Percentiles rank a stretch among this genome's conserved stretches.
Evolutionary conservation across 83 land plant species (phyloP).

Genomic region (Picea abies): DNA sequence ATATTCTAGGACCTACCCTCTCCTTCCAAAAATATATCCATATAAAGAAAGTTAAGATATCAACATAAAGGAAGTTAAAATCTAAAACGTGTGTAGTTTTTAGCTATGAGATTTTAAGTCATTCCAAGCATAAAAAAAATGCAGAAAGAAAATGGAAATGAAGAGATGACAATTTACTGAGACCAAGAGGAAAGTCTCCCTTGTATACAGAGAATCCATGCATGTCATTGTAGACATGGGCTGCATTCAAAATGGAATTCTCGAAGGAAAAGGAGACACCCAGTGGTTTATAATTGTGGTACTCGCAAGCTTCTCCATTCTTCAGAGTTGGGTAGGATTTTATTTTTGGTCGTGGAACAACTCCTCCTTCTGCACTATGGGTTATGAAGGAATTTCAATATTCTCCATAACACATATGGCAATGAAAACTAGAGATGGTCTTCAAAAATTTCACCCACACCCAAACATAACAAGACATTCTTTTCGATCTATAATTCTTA

Average conservation of each 20-base stretch:
- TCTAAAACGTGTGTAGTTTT: no score
- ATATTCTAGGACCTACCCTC: no score
- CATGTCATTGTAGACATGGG: conserved; percentile 26
- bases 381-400: background rate
- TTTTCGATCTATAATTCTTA: no score
- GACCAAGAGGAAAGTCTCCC: conserved; percentile 23
- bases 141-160: background rate
- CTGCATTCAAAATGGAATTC: conserved; percentile 16
- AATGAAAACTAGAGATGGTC: no score
- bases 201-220: conserved; percentile 20
- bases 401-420: background rate
- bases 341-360: background rate
- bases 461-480: no score
- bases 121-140: background rate
- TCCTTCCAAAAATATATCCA: no score
- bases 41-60: no score
- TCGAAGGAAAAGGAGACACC: conserved; percentile 32
- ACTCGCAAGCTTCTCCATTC: conserved; percentile 23
- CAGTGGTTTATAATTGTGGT: conserved; percentile 29
- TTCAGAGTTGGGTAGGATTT: conserved; percentile 19
- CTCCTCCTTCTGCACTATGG: background rate
- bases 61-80: no score
- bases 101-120: background rate
- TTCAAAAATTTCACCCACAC: no score
- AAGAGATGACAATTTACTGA: background rate